These are phyloP conservation scores for Ogataea corticis DNA, from an alignment of 805 yeast genomes.

Conservation along the genomic window DNA sequence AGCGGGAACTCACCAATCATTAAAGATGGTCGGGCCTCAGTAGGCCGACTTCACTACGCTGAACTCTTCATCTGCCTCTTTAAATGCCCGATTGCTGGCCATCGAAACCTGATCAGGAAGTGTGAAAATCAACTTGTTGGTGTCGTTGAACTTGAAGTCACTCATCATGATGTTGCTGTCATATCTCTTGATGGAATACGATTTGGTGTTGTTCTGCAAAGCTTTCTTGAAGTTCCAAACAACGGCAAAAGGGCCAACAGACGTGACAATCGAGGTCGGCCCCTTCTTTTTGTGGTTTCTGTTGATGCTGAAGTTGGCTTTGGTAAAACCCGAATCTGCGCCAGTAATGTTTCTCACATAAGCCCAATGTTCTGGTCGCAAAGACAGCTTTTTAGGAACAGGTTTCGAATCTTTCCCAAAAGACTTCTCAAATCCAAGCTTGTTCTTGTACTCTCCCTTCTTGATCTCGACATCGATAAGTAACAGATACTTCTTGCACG, in stretches of 20 bases:
- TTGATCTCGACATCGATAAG: slow-evolving; percentile 67
- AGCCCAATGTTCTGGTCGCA: slow-evolving; percentile 72
- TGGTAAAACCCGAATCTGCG: slow-evolving; percentile 57
- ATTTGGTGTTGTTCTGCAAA: slow-evolving; percentile 48
- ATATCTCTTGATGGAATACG: slow-evolving; percentile 67
- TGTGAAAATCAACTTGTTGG: slow-evolving; percentile 70
- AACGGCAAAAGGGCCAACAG: slow-evolving; percentile 80
- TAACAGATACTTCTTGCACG: slow-evolving; percentile 70
- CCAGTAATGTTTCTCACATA: slow-evolving; percentile 54
- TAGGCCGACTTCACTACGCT: slow-evolving; percentile 31
- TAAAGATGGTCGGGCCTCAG: too few species aligned
- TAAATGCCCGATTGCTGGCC: slow-evolving; percentile 60
- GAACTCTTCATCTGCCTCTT: slow-evolving; percentile 44
- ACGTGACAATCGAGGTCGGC: slow-evolving; percentile 65
- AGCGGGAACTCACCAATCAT: too few species aligned
- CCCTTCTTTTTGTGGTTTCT: slow-evolving; percentile 51
- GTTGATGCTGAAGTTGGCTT: slow-evolving; percentile 78
- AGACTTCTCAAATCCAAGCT: slow-evolving; percentile 61
- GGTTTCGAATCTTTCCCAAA: slow-evolving; percentile 69
- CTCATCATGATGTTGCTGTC: slow-evolving; percentile 66
- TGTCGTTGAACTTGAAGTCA: slow-evolving; percentile 74
- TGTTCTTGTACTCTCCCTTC: slow-evolving; percentile 59
- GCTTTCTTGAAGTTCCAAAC: slow-evolving; percentile 74
- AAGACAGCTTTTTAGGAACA: slow-evolving; percentile 62
- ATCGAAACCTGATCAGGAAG: slow-evolving; percentile 74